phyloP scores from a whole-genome alignment of 805 yeast genomes.

The Hanseniaspora thailandica region DNA sequence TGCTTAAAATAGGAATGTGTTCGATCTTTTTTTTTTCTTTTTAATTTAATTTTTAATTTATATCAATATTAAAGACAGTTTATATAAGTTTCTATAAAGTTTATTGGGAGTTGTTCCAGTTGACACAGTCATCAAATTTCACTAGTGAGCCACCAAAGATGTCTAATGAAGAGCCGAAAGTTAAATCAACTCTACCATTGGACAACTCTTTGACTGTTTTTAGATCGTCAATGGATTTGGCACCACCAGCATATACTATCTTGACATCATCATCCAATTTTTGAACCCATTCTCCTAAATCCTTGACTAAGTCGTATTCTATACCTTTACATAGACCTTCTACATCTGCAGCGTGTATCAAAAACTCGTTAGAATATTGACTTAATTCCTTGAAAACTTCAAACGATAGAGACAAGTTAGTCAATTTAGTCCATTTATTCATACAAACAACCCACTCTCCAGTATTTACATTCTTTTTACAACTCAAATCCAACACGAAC shows the following conservation, averaged over 20 bases:
- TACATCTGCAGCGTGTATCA: constrained; percentile 96
- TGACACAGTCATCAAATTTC: constrained; percentile 58
- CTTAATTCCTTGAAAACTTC: constrained; percentile 45
- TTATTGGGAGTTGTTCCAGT: constrained; percentile 48
- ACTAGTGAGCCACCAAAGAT: constrained; percentile 87
- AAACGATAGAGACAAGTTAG: constrained; percentile 45
- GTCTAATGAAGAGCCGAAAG: constrained; percentile 86
- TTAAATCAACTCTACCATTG: constrained; percentile 74
- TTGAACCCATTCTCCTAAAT: constrained; percentile 64
- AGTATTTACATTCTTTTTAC: constrained; percentile 37
- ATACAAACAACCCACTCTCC: constrained; percentile 84
- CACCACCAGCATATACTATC: constrained; percentile 96
- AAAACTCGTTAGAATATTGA: constrained; percentile 67
- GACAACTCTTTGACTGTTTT: constrained; percentile 55
- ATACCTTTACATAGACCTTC: constrained; percentile 93
- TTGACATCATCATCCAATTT: constrained; percentile 38
- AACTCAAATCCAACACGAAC: constrained; percentile 82
- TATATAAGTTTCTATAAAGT: no score
- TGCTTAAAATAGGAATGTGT: neutral
- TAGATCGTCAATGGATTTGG: constrained; percentile 60
- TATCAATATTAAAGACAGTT: no score
- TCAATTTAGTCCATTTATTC: constrained; percentile 92
- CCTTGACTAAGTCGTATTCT: constrained; percentile 62
- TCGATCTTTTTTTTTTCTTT: neutral
- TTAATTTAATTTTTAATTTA: neutral